Conservation (phyloP, 2,329 filamentous ascomycete species). For the Apiospora malaysiana region DNA sequence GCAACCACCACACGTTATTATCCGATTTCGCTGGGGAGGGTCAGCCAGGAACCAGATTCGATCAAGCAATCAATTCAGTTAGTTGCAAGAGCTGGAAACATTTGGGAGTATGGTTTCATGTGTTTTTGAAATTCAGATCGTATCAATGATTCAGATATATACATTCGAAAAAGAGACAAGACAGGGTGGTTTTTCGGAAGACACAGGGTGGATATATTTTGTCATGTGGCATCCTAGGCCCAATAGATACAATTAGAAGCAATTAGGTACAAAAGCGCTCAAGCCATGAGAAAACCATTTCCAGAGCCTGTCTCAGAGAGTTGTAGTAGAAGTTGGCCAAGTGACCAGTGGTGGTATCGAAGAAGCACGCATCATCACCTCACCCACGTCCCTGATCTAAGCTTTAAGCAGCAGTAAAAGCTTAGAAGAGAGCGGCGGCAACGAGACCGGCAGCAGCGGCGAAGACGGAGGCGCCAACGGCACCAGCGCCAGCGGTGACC, state of each 20-base stretch:
- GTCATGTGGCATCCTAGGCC: conserved; percentile 31
- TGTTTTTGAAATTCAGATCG: not conserved
- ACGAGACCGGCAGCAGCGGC: conserved; percentile 61
- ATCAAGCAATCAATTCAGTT: not conserved
- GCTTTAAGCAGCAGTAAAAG: not conserved
- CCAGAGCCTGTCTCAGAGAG: conserved; percentile 16
- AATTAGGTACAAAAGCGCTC: conserved; percentile 19
- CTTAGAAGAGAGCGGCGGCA: conserved; percentile 62
- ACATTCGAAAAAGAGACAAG: conserved; percentile 23
- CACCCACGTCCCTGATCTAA: too few species aligned
- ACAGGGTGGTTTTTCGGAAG: conserved; percentile 25
- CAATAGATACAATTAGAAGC: conserved; percentile 20
- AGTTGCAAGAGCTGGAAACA: too few species aligned
- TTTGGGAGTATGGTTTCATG: not conserved
- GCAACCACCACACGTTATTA: not conserved
- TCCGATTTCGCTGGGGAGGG: not conserved
- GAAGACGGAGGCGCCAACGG: conserved; percentile 59
- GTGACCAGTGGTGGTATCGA: not conserved
- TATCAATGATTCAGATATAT: not conserved
- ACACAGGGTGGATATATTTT: conserved; percentile 19
- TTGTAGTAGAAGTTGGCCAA: conserved; percentile 5
- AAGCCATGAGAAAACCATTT: conserved; percentile 11
- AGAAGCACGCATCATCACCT: too few species aligned
- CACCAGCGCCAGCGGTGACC: conserved; percentile 57
- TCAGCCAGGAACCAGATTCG: not conserved